These are phyloP conservation scores for Tetrapyrgos nigripes DNA, from an alignment of 1,284 basidiomycete species.

Conservation along the genomic window DNA sequence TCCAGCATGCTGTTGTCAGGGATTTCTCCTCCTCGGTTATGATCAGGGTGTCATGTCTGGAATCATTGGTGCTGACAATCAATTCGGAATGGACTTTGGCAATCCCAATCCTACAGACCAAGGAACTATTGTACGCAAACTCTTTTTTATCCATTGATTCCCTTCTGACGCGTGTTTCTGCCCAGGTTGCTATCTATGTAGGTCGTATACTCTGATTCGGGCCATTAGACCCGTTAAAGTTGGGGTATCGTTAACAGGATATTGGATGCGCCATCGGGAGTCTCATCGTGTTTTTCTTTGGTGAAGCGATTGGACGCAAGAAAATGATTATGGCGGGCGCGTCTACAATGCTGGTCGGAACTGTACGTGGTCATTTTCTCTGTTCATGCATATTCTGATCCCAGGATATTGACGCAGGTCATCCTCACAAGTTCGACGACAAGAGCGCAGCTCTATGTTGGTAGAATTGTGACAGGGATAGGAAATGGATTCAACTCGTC, in stretches of 20 bases:
- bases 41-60: slow-evolving; percentile 57
- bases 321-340: slow-evolving; percentile 50
- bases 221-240: not conserved
- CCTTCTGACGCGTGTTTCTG: not conserved
- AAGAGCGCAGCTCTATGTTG: slow-evolving; percentile 52
- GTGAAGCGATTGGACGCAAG: slow-evolving; percentile 47
- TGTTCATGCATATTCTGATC: not conserved
- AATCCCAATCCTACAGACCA: slow-evolving; percentile 46
- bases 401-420: slow-evolving; percentile 22
- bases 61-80: slow-evolving; percentile 50
- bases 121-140: slow-evolving; percentile 46
- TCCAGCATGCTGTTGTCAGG: slow-evolving; percentile 48
- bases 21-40: slow-evolving; percentile 51
- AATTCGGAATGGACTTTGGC: slow-evolving; percentile 47
- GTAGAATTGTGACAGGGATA: slow-evolving; percentile 59
- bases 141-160: not conserved
- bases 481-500: slow-evolving; percentile 57
- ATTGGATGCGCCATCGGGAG: slow-evolving; percentile 48
- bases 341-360: slow-evolving; percentile 52
- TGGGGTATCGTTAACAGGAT: slow-evolving; percentile 30
- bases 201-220: slow-evolving; percentile 1
- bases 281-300: slow-evolving; percentile 46
- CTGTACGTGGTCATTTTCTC: slow-evolving; percentile 29
- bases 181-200: slow-evolving; percentile 34
- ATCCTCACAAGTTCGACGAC: slow-evolving; percentile 45